Base-by-base conservation (phyloP, 108 stramenopile species). In the Conticribra guillardii region DNA sequence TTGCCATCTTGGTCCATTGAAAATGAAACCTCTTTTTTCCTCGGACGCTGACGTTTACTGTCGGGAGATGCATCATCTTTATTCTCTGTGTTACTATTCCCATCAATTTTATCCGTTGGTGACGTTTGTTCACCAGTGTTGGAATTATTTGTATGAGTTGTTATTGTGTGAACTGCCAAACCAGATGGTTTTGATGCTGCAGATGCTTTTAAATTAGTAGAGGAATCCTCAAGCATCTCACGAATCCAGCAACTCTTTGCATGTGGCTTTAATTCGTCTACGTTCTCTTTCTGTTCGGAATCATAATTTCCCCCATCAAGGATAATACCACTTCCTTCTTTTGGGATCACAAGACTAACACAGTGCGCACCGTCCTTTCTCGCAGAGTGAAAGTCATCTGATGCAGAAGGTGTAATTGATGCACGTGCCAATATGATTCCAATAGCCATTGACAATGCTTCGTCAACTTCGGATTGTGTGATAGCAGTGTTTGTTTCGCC, bases 341-440 rank as follows among this genome's bases (percentile, higher is more conserved):
- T 61, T 26, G 71, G 70, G 27, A 55, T 31, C 14, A 59, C 55
- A 34, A 64, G 27, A 23, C 57, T 23, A 50, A 69, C 59, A 62
- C 21, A 27, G 37, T n/a, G 49, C 26, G 30, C n/a, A 34, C 54
- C 41, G 29, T 56, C 16, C 18, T 58, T 24, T 19, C 61, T 37
- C 29, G 16, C 21, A 2, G 29, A 3, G 1, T 21, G 3, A 1
- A 0, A 37, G 23, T 41, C 47, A 19, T 21, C 18, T n/a, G 64
- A 64, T 14, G 78, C 27, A 1, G 76, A 73, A 2, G 85, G 82
- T 19, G 71, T 61, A 21, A 89, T 45, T 4, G 84, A 71, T 15
- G 83, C 85, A 14, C 89, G 65, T 37, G 89, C 86, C 60, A 90
- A 61, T 14, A 90, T 83, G 32, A 84, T 85, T 8, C 71, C 89